Base-by-base conservation (phyloP, 2,329 filamentous ascomycete genomes). In the Diaporthe sp. region DNA sequence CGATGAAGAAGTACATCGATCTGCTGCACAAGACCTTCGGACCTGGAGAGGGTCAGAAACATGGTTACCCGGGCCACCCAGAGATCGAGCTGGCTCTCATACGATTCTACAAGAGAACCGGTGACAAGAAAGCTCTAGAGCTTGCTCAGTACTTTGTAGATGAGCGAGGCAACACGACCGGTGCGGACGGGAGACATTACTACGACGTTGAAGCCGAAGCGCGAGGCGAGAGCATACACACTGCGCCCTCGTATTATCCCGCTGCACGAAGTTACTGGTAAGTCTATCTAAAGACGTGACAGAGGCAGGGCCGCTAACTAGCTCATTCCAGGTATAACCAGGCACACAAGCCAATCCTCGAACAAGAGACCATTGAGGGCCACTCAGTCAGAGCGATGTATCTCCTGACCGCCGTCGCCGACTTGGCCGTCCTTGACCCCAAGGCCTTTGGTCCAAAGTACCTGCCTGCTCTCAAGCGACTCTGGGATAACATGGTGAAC, bases 311-410 rank as follows among this genome's bases (percentile, higher is more conserved):
- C 25, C 17, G 34, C n/a, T 31, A 12, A 46, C 12, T 1, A 57
- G 37, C 9, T n/a, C 12, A 2, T 28, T 13, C 15, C 5, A 75
- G 74, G 74, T 75, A 92, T 77, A 86, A 88, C 70, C 89, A 92
- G 81, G 88, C 90, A 0, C 90, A 92, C 77, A 79, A 81, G 44
- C 90, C 90, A 0, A 88, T 92, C 31, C 77, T 86, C 1, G 84
- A 90, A 71, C 90, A 92, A 79, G 78, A 85, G 44, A 87, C 86
- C 0, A 85, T 92, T 55, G 87, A 92, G 78, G 91, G 90, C 0
- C 90, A 92, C 75, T 86, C 88, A 1, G 90, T 92, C 7, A 85
- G 91, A 51, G 90, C 89, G 0, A 87, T 91, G 85, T 92, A 92
- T 79, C 85, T 92, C 1, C 84, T 91, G 4, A 91, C 89, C 4